Conservation (phyloP, 2,329 filamentous ascomycete genomes). For the Arthroderma sp. region DNA sequence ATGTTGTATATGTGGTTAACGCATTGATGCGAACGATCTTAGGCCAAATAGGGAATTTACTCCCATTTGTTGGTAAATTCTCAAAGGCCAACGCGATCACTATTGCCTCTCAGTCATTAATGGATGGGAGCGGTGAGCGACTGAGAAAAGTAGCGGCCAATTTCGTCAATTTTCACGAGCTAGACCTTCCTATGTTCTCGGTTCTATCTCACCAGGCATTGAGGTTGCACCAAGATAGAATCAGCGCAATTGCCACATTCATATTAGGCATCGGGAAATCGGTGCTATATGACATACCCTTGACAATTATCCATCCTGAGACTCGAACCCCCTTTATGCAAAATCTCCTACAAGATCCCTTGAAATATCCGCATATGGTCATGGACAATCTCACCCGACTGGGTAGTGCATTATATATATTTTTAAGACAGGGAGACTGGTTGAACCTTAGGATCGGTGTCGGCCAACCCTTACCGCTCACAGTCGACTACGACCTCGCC, state of each 20-base stretch:
- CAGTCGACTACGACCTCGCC: constrained; percentile 46
- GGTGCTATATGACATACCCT: constrained; percentile 26
- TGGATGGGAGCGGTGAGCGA: constrained; percentile 29
- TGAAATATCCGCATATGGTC: constrained; percentile 6
- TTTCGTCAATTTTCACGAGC: constrained; percentile 32
- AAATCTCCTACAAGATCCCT: neutral
- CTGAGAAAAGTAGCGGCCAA: constrained; percentile 25
- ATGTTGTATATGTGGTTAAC: constrained; percentile 29
- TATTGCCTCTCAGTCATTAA: constrained; percentile 28
- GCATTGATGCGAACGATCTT: constrained; percentile 21
- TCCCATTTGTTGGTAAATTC: constrained; percentile 25
- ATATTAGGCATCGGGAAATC: constrained; percentile 31
- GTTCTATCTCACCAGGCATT: constrained; percentile 61
- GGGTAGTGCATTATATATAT: constrained; percentile 6
- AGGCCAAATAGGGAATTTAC: constrained; percentile 20
- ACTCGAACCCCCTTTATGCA: neutral
- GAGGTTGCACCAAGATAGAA: constrained; percentile 43
- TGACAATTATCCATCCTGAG: constrained; percentile 11
- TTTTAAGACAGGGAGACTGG: constrained; percentile 17
- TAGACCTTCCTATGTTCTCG: constrained; percentile 64
- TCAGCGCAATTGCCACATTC: constrained; percentile 30
- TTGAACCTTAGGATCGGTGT: constrained; percentile 14
- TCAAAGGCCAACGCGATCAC: constrained; percentile 24
- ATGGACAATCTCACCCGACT: constrained; percentile 13
- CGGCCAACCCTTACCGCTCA: constrained; percentile 13